Base-by-base conservation (phyloP, 208 protist genomes). In the Sergeia podlipaevii region DNA sequence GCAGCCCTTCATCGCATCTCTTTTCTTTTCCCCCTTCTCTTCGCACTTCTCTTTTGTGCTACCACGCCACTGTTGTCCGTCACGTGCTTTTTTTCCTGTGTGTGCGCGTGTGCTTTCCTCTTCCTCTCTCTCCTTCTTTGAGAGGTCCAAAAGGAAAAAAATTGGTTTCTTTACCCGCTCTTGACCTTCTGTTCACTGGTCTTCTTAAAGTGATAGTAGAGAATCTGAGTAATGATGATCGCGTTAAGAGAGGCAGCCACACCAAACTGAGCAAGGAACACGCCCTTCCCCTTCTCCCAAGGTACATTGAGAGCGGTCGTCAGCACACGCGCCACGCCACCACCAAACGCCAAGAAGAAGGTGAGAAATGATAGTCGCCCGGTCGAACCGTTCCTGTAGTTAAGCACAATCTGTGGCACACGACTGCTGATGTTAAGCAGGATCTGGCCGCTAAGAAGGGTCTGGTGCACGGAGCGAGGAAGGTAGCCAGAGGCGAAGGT, bases 291-390 rank as follows among this genome's bases (percentile, higher is more conserved):
- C 55, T 89, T 85, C 53, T 88, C 80, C 68, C 77, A 71, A 18
- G 80, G 70, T 41, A 94, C 83, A 58, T 94, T 90, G 51, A 88
- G 43, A 39, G 81, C 73, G 5, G 82, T 91, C 28, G 88, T 95
- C 47, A 95, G 57, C 8, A 91, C 41, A 17, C 88, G 75, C 43
- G 75, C 83, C 5, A 74, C 60, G 36, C 76, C 75, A 33, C 87
- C 87, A 17, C 81, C 65, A 67, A 90, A 84, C 7, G 77, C 81
- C 10, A 94, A 45, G 42, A 90, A 94, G 70, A 80, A 94, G 33
- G 87, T 94, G 21, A 86, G 59, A 39, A 89, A 87, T n/a, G 87
- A 85, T 3, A 91, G 67, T 44, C 85, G 68, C 2, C 87, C 87
- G 4, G 74, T 89, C 28, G 71, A 85, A 30, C 69, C 44, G 42